Base-by-base conservation (phyloP, 805 yeast genomes). In the Cyberlindnera galapagoensis region DNA sequence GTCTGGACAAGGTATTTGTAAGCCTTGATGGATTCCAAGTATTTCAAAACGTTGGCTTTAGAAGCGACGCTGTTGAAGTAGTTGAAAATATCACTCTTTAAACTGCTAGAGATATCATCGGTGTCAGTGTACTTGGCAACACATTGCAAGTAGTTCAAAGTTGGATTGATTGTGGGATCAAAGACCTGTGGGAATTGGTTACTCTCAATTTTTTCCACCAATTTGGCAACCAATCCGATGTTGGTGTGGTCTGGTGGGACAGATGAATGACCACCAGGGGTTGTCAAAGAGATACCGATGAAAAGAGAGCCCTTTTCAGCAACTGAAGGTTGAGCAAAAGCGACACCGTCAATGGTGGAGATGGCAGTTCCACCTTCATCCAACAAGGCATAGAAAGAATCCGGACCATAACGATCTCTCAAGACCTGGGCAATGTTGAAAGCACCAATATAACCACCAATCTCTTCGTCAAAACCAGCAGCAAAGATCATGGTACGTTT, bases 381-480 rank as follows among this genome's bases (percentile, higher is more conserved):
- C 18, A 81, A 50, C 30, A 83, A 56, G 10, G 80, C 68, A 42
- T 71, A 69, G 21, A 82, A 46, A 0, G 80, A 69, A 42, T 80
- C 60, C 8, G 48, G 43, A 4, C 92, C 92, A 46, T 72, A 77
- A 32, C 65, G 62, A 10, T 69, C 62, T 13, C 60, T 50, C 21
- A 83, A 51, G 30, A 57, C 53, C 24, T 62, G 35, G 10, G 68
- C 62, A 16, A 82, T 60, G 9, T 52, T 35, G 0, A 43, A 34
- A 3, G 92, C 92, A 31, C 92, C 87, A 11, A 60, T 54, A 13
- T 42, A 37, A 2, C 94, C 92, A 24, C 72, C 65, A 21, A 71
- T 67, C 51, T 82, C 94, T 57, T 82, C 94, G 51, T 83, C 92
- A 44, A 71, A 79, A 0, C 94, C 94, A 51, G 76, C 72, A 0